Evolutionary conservation across 2,329 filamentous ascomycete genomes (phyloP).

Genomic region (Pezicula neosporulosa): DNA sequence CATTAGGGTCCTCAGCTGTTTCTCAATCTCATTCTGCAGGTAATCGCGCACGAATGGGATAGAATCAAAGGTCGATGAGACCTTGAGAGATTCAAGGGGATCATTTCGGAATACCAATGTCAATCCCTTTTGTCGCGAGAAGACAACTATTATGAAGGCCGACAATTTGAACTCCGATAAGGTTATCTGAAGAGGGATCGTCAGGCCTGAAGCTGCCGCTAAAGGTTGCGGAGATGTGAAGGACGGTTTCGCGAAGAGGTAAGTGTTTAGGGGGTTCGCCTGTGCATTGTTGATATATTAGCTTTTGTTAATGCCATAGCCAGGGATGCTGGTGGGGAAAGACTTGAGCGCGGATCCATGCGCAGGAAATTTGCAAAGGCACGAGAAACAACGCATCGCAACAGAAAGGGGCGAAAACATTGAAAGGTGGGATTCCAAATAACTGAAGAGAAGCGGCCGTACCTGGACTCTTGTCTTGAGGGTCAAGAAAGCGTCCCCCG

Average conservation of each 20-base stretch:
- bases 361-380: slow-evolving; percentile 19
- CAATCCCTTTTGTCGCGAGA: slow-evolving; percentile 94
- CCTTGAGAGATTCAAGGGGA: slow-evolving; percentile 94
- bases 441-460: slow-evolving; percentile 32
- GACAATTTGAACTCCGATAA: slow-evolving; percentile 93
- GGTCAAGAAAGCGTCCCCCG: slow-evolving; percentile 91
- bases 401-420: slow-evolving; percentile 3
- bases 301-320: slow-evolving; percentile 31
- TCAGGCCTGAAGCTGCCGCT: slow-evolving; percentile 86
- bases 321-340: slow-evolving; percentile 12
- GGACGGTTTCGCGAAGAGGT: slow-evolving; percentile 82
- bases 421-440: background rate
- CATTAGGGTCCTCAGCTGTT: slow-evolving; percentile 85
- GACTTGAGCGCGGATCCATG: slow-evolving; percentile 27
- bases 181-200: slow-evolving; percentile 96
- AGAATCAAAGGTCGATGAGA: slow-evolving; percentile 97
- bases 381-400: slow-evolving; percentile 2
- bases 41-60: slow-evolving; percentile 98
- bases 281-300: slow-evolving; percentile 49
- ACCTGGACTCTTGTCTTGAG: slow-evolving; percentile 93
- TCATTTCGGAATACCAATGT: slow-evolving; percentile 98
- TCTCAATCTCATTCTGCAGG: slow-evolving; percentile 92
- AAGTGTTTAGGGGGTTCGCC: slow-evolving; percentile 96
- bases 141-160: slow-evolving; percentile 95
- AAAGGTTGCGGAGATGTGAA: slow-evolving; percentile 93